phyloP scores from a whole-genome alignment of 805 yeast species.

The Grigorovia yakushimaensis region DNA sequence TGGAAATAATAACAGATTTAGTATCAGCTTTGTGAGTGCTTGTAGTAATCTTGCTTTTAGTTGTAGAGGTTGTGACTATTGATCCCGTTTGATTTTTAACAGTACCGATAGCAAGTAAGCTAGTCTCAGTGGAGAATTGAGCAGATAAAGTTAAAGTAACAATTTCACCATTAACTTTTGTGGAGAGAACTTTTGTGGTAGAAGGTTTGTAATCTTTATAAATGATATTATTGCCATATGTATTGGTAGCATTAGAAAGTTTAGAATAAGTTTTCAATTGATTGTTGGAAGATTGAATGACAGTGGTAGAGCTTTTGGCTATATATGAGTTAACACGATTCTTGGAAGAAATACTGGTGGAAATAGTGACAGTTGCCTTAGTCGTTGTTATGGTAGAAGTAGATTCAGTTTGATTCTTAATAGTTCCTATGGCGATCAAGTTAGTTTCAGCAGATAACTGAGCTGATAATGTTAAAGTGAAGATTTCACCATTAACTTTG shows the following conservation, averaged over 20 bases:
- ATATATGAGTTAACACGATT: too few relatives aligned
- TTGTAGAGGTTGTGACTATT: conserved; percentile 1
- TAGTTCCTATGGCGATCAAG: conserved; percentile 8
- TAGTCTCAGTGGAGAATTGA: conserved; percentile 16
- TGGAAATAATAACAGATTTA: not conserved
- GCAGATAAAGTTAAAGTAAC: conserved; percentile 9
- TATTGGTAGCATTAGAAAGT: too few relatives aligned
- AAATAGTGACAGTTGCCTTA: not conserved
- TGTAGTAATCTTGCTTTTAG: conserved; percentile 1
- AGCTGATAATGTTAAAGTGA: conserved; percentile 9
- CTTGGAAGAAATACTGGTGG: not conserved
- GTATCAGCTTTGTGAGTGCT: not conserved
- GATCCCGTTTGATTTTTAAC: not conserved
- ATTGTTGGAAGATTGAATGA: too few relatives aligned
- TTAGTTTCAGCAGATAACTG: conserved; percentile 17
- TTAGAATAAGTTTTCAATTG: too few relatives aligned
- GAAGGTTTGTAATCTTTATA: not conserved
- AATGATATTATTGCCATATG: not conserved
- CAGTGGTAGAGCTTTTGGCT: too few relatives aligned
- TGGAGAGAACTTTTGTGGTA: not conserved
- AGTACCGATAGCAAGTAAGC: conserved; percentile 17
- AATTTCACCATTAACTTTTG: not conserved
- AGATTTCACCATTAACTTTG: not conserved
- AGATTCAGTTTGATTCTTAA: not conserved
- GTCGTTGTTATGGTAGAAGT: not conserved